Conservation (phyloP, 2,329 filamentous ascomycete species). For the Lojkania enalia region DNA sequence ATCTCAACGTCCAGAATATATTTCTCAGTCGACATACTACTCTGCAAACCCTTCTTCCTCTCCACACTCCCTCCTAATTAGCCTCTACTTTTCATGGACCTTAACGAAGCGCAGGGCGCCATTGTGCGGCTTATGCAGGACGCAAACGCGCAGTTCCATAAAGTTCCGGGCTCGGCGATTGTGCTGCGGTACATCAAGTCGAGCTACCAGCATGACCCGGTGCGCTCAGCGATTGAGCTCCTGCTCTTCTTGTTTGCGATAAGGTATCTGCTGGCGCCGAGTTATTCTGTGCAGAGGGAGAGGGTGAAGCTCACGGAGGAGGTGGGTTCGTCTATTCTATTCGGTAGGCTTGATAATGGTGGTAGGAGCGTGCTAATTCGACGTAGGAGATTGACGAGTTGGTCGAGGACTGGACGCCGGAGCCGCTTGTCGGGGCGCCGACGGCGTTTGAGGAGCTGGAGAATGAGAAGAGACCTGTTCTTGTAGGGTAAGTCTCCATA, state of each 20-base stretch:
- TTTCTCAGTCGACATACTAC: no score
- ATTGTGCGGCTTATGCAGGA: conserved; percentile 59
- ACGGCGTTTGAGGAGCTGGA: conserved; percentile 78
- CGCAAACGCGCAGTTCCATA: conserved; percentile 73
- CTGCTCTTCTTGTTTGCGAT: conserved; percentile 95
- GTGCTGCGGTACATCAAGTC: conserved; percentile 93
- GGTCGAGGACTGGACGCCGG: conserved; percentile 94
- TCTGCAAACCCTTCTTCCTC: neutral
- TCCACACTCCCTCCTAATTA: neutral
- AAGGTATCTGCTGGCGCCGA: conserved; percentile 86
- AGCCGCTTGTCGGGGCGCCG: conserved; percentile 78
- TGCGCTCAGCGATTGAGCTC: conserved; percentile 90
- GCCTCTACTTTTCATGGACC: conserved; percentile 58
- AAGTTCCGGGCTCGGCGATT: conserved; percentile 90
- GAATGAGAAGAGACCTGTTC: conserved; percentile 80
- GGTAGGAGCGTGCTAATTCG: conserved; percentile 16
- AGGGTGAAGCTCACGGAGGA: conserved; percentile 89
- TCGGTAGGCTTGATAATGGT: no score
- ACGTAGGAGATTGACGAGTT: conserved; percentile 87
- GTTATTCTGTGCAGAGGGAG: conserved; percentile 88
- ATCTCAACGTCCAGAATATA: no score
- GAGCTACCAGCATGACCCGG: conserved; percentile 95
- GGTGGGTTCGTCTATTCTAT: conserved; percentile 48
- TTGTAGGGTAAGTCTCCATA: conserved; percentile 72
- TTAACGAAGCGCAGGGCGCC: conserved; percentile 59